Conservation (phyloP, 2,329 filamentous ascomycete species). For the Fusarium abutilonis region DNA sequence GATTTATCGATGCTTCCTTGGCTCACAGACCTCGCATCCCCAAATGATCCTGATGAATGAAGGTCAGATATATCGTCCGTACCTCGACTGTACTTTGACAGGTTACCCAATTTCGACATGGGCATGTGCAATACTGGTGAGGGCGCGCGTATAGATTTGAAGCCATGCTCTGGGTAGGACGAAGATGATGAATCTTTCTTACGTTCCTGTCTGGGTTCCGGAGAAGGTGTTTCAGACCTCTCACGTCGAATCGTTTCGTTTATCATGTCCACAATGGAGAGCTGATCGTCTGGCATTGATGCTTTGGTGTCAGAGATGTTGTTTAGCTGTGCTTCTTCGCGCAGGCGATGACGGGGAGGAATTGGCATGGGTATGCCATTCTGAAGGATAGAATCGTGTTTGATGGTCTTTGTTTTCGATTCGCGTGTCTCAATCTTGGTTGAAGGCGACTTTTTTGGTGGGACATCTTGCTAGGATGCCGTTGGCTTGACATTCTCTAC, state of each 20-base stretch:
- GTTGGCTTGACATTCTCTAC: slow-evolving; percentile 23
- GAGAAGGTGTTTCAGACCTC: slow-evolving; percentile 25
- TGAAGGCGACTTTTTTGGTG: neutral
- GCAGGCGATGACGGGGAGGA: slow-evolving; percentile 1
- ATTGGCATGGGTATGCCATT: slow-evolving; percentile 8
- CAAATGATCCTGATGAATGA: slow-evolving; percentile 43
- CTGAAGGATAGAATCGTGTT: slow-evolving; percentile 23
- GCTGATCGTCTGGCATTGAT: slow-evolving; percentile 28
- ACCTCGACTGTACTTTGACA: slow-evolving; percentile 45
- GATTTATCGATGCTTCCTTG: slow-evolving; percentile 34
- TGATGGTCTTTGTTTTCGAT: slow-evolving; percentile 22
- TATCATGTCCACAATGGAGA: slow-evolving; percentile 30
- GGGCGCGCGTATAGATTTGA: slow-evolving; percentile 35
- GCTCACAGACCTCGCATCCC: slow-evolving; percentile 11
- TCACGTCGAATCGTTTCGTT: slow-evolving; percentile 20
- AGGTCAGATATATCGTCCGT: slow-evolving; percentile 48
- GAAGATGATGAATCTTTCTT: slow-evolving; percentile 47
- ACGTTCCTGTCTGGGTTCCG: slow-evolving; percentile 8
- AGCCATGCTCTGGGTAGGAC: slow-evolving; percentile 44
- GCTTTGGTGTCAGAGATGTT: slow-evolving; percentile 9
- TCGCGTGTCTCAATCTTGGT: slow-evolving; percentile 21
- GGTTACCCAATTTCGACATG: slow-evolving; percentile 44
- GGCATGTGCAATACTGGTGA: slow-evolving; percentile 46
- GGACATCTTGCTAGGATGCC: slow-evolving; percentile 11
- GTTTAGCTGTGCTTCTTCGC: slow-evolving; percentile 24